Evolutionary conservation across 1,284 basidiomycete genomes (phyloP), one percentile per base, ranked within the genome.

Genomic region (Somion occarium): DNA sequence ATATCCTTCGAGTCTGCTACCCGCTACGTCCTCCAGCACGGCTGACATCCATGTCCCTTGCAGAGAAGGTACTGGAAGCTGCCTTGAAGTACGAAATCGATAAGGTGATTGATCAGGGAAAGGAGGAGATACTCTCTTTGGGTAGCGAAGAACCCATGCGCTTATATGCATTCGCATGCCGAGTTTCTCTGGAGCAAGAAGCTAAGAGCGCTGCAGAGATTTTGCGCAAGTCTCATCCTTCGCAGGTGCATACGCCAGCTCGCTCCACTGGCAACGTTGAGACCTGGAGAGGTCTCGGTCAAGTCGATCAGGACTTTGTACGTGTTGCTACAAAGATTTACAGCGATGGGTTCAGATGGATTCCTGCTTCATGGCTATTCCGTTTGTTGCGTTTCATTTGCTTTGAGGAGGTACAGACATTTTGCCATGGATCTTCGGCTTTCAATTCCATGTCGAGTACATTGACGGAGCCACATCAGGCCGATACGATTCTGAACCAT

Each of bases 1-100:
- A 64, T 12, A 62, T 84, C 12, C 68, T 84, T 3, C 73, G 74
- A 48, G 78, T 82, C 22, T 54, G 53, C 44, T 61, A 59, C 38
- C 56, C 60, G 4, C 52, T 56, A 3, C 43, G 37, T 1, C 43
- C 53, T 15, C 50, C 53, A 18, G 9, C 24, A 12, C 38, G 9
- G 3, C 20, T 43, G 20, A 43, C 19, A 15, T 44, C 52, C 25
- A 43, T 54, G 2, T 13, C 22, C 2, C 13, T 50, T 2, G 43
- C 56, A 18, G 52, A 52, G 22, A 41, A 51, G 1, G 41, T 61
- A 1, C 39, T 61, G n/a, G 46, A 48, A 22, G 59, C 60, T 2
- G 62, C 62, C 9, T 52, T 56, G 30, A 62, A 58, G 38, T 64
- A 61, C 42, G 49, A 57, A 34, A 57, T 64, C 48, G 45, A 51